phyloP scores from a whole-genome alignment of 768 basidiomycete genomes.

The Tulasnella calospora region DNA sequence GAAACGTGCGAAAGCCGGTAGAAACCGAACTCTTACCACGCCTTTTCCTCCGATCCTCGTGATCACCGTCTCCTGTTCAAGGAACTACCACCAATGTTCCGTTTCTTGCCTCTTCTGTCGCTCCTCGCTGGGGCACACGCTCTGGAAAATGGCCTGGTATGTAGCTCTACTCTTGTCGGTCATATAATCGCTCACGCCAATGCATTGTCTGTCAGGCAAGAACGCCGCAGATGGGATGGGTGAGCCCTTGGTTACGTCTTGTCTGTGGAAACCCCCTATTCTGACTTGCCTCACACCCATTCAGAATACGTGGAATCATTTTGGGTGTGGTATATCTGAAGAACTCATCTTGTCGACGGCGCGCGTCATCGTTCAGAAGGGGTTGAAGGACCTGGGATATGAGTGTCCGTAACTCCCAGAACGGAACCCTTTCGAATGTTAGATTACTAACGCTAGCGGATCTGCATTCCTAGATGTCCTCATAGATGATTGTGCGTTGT shows the following conservation, averaged over 20 bases:
- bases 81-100: slow-evolving; percentile 10
- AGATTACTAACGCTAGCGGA: background rate
- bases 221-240: slow-evolving; percentile 25
- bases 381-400: slow-evolving; percentile 39
- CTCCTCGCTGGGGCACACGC: slow-evolving; percentile 7
- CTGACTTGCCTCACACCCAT: background rate
- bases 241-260: background rate
- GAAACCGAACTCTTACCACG: background rate
- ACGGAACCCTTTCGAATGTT: background rate
- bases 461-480: slow-evolving; percentile 35
- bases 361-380: slow-evolving; percentile 35
- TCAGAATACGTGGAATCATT: slow-evolving; percentile 41
- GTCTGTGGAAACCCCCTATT: background rate
- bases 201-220: slow-evolving; percentile 10
- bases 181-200: background rate
- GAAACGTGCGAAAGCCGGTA: background rate
- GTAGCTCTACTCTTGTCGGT: background rate
- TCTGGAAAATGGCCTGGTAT: slow-evolving; percentile 24
- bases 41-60: background rate
- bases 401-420: slow-evolving; percentile 34
- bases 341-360: slow-evolving; percentile 39
- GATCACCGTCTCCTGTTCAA: background rate
- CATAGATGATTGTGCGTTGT: slow-evolving; percentile 40
- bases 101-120: background rate
- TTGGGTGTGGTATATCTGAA: slow-evolving; percentile 40